Evolutionary conservation across 176 grass and related monocot species (phyloP), one percentile per base, ranked within the genome.

Genomic region (Panicum miliaceum): DNA sequence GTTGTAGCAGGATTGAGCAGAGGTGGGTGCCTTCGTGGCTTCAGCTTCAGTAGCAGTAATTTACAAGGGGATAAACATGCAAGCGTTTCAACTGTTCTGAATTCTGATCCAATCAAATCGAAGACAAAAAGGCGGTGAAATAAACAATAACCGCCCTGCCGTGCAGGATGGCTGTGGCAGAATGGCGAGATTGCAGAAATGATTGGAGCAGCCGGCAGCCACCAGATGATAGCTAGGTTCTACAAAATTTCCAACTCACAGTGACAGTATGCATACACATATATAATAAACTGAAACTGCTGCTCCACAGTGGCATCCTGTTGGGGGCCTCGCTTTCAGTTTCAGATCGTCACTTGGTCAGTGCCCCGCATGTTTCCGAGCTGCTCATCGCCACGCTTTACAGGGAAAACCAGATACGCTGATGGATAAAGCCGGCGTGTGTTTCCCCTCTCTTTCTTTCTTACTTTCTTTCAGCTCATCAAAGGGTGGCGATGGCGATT

Each of bases 301-400:
- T 7, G 5, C 45, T 5, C 9, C 29, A 52, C 78, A 53, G 62
- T 25, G 3, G 27, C 6, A 66, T 80, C 63, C 53, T 53, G 78
- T 38, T 53, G 63, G 3, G 23, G 38, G 37, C 67, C 29, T 32
- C 29, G 29, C 29, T 32, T 32, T 32, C 29, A 32, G 29, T 50
- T 29, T 50, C 25, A 22, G 47, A 12, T 20, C 9, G 57, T 22
- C 3, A 7, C 1, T 12, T 4, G 6, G 37, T 59, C 46, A 61
- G 84, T 83, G 84, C 51, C 29, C 50, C 32, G 23, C 89, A 87
- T 90, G 80, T 80, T 90, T 83, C 56, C 68, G 40, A 79, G 6
- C 48, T 78, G 26, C 79, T 36, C 50, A 67, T 64, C 56, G 26
- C 2, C 51, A 20, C 78, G 66, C 89, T 84, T 87, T 87, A 87